Base-by-base conservation (phyloP, 352 stramenopile species). In the Globisporangium cederbergense region DNA sequence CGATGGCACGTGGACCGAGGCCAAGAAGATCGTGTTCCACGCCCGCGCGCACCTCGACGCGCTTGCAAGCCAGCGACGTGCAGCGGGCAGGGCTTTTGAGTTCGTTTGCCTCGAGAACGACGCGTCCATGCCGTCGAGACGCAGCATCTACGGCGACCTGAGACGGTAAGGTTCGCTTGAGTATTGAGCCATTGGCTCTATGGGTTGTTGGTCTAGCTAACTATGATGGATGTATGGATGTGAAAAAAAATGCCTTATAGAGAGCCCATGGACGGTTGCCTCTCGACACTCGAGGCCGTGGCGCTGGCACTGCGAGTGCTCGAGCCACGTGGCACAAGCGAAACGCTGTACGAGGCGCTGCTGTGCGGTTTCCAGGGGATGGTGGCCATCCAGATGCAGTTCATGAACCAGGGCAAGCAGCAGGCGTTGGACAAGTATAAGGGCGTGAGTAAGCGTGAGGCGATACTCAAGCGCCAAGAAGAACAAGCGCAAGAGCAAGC, bases 1-100 rank as follows among this genome's bases (percentile, higher is more conserved):
- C 25, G 85, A 94, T 45, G 85, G 85, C 52, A 94, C 85, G 53
- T 94, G 85, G 85, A 87, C 77, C 14, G 79, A 94, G 56, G 85
- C 85, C 62, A 94, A 92, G 76, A 87, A 89, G 65, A 85, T 93
- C 36, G 74, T 86, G 38, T 74, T 79, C 63, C 66, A 77, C 50
- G 87, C 79, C 58, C 64, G 68, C 11, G 18, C 8, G n/a, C 73
- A 78, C 40, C 85, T 81, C 67, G 62, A 74, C n/a, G 45, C 60
- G 13, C 62, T 84, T 30, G 74, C 75, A 6, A 34, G 32, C 14
- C 46, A 66, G 16, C 77, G 69, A 58, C 67, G 66, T 5, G 32
- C 45, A 2, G 34, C 72, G 20, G 71, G 68, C n/a, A 65, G 62
- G 9, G 43, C 32, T 1, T 76, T 89, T 18, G 69, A 80, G 55